Evolutionary conservation across 805 yeast genomes (phyloP), one percentile per base, ranked within the genome.

Genomic region (Saccharomyces kudriavzevii): DNA sequence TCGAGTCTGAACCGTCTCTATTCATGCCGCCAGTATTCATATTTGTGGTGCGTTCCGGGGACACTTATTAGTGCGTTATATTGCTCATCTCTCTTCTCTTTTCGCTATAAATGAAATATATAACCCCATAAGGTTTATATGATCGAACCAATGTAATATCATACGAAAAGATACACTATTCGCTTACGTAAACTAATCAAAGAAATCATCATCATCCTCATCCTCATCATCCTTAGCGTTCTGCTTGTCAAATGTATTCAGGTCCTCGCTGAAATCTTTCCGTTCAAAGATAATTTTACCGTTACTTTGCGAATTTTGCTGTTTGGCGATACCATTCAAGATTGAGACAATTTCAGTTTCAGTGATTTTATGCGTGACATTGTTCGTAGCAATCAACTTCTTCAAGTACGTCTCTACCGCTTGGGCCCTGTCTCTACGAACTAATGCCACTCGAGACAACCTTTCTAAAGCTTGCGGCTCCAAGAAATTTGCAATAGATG

Each of bases 381-480:
- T 89, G 1, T 97, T 97, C 59, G 86, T 77, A 56, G 83, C 81
- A 8, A 84, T 87, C 67, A 92, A 71, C 60, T 83, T 81, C 27
- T 86, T 71, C 47, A 92, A 72, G 61, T 92, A 82, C 57, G 84
- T 83, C 63, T 92, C 97, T 13, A 90, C 97, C 2, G 90, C 87
- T 50, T 80, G 78, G 0, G 96, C 98, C 53, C 97, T 77, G 51
- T 94, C 98, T 2, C 95, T 95, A 64, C 91, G 82, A 47, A 92
- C 99, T 66, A 94, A 79, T 28, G 89, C 75, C 20, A 92, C 95
- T 54, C 99, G 77, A 20, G 91, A 81, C 48, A 92, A 75, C 55
- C 99, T 77, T 64, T 92, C 97, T 48, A 95, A 77, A 0, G 98
- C 99, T 50, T 78, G 81, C 10, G 92, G 84, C 53, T 87, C 88